Base-by-base conservation (phyloP, 768 basidiomycete species). In the Exidia glandulosa region DNA sequence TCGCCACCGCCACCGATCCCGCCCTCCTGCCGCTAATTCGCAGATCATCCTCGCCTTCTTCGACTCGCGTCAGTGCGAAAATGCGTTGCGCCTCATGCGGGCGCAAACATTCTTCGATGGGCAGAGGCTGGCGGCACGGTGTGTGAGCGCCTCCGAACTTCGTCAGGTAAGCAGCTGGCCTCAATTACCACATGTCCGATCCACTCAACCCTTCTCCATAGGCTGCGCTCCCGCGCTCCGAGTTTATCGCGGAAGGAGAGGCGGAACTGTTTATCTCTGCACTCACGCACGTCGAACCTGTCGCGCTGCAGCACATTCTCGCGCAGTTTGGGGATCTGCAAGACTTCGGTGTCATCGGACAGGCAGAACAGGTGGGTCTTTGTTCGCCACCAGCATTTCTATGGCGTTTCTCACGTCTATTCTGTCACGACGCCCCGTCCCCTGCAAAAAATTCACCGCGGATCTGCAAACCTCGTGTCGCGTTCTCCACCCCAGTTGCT, bases 201-300 rank as follows among this genome's bases (percentile, higher is more conserved):
- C 57, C 55, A 23, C 55, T 41, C 3, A 63, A 60, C 52, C 60
- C n/a, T 32, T 52, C 57, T 62, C 58, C 25, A 33, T 48, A 65
- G 59, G 65, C 62, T 60, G n/a, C n/a, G n/a, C 56, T 32, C 16
- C 29, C 31, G 34, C 45, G 54, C 62, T 56, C 54, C 23, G 57
- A 88, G 85, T 80, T 81, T 62, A 68, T 86, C 32, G 74, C 76
- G 16, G 76, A 74, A 55, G 79, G 77, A 32, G 79, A 86, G 58
- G 83, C 79, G 27, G 66, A 70, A 2, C 83, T 88, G 59, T 71
- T 69, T 45, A 68, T 88, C 4, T 71, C 74, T 10, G 32, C 47
- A 5, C 55, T 41, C 0, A 23, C 16, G 30, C 50, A 34, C 19
- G 50, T 71, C 57, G 60, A 63, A 55, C 57, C 63, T 2, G 29